Base-by-base conservation (phyloP, 495 filamentous ascomycete species). In the Xeromyces bisporus region DNA sequence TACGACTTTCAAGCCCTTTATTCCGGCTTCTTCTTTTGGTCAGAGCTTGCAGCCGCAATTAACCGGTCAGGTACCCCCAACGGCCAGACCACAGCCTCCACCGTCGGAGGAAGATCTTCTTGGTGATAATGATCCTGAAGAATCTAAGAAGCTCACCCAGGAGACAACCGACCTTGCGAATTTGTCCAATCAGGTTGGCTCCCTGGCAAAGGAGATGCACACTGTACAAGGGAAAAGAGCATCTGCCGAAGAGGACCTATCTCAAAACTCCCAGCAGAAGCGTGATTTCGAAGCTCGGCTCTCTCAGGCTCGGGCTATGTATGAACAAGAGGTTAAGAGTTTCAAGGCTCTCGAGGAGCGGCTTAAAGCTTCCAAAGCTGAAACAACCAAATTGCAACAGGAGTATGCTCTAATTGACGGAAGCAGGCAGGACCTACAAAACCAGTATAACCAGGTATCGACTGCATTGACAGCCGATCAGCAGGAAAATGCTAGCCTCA, bases 111-210 rank as follows among this genome's bases (percentile, higher is more conserved):
- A 96, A 41, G 91, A 96, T 55, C 65, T 97, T n/a, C 70, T 96
- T 7, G 89, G 91, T 13, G 89, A 93, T 38, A 78, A 77, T 34
- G 89, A 96, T 36, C 81, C 82, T 2, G 86, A 93, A 48, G 69
- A 85, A 29, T 84, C 72, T 47, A 91, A 79, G 48, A 87, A 77
- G 45, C 55, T 96, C 28, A 86, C 74, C 0, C 74, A 72, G 35
- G 89, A 97, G 51, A 89, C 84, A 3, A 75, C 78, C 1, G 89
- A 97, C 45, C 64, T 96, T n/a, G 89, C 85, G 17, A 97, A 97
- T 44, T 55, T 97, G 33, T 93, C 85, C 4, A 96, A 93, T 50
- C 87, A 96, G 50, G 79, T 97, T 34, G 75, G 83, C 4, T 81
- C 75, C 5, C 55, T 97, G 34, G 73, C 84, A 1, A 89, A 79